Evolutionary conservation across 1,139 yeast genomes (phyloP).

Genomic region (Suhomyces taliae): DNA sequence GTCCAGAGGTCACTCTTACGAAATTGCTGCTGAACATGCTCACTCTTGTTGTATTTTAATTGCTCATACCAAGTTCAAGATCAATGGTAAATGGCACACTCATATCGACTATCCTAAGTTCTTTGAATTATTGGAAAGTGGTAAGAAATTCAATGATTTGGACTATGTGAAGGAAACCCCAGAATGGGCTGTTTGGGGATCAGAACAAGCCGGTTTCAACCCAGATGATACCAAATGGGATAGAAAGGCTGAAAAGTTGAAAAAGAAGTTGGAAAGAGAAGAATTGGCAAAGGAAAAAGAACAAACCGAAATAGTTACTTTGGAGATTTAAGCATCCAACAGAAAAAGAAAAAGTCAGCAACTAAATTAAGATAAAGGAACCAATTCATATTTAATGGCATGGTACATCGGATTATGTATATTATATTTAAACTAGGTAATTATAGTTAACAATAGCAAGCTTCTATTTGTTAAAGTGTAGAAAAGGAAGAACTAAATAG

Average conservation of each 20-base stretch:
- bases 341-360: not conserved
- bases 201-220: slow-evolving; percentile 82
- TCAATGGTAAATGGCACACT: slow-evolving; percentile 79
- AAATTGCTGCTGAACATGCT: slow-evolving; percentile 92
- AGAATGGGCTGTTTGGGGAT: slow-evolving; percentile 88
- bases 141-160: slow-evolving; percentile 67
- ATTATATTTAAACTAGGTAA: too few relatives aligned
- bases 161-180: slow-evolving; percentile 85
- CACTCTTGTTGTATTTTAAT: slow-evolving; percentile 90
- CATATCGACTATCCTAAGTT: slow-evolving; percentile 82
- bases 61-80: slow-evolving; percentile 72
- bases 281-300: slow-evolving; percentile 13
- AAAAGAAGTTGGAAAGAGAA: slow-evolving; percentile 46
- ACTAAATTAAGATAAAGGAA: not conserved
- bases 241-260: slow-evolving; percentile 64
- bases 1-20: slow-evolving; percentile 66
- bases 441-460: too few relatives aligned
- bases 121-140: slow-evolving; percentile 67
- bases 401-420: too few relatives aligned
- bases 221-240: slow-evolving; percentile 76
- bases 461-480: too few relatives aligned
- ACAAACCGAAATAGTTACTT: not conserved
- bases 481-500: too few relatives aligned
- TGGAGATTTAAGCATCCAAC: slow-evolving; percentile 1
- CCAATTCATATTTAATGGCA: not conserved